Evolutionary conservation across 345 rosid species (phyloP), one percentile per base, ranked within the genome.

Genomic region (Ceriops decandra): DNA sequence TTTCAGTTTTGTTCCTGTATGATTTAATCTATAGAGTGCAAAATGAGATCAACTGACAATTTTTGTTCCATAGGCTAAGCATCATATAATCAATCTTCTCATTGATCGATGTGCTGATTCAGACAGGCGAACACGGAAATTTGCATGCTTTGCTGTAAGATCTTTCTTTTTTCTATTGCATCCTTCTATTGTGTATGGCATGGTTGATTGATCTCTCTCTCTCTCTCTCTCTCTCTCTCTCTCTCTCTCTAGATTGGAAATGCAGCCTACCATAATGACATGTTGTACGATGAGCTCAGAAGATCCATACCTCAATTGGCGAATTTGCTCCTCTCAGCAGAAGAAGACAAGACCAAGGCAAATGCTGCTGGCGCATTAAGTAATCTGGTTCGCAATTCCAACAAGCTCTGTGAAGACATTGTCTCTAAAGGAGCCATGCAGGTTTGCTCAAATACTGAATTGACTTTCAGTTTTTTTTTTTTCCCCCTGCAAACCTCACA

Each of bases 311-410:
- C 96, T 70, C 92, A 85, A 69, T 78, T 95, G 31, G 88, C 89
- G 65, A 86, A 85, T 38, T 76, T 95, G 66, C 74, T 95, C 78
- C 79, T 88, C 71, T 82, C 95, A 21, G 82, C 83, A 1, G 95
- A 90, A 76, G 99, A 91, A 80, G 97, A 91, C 84, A 95, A 95
- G 82, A 95, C 98, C 32, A 95, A 87, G 80, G 96, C 93, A 68
- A 95, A 95, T 80, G 98, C 98, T 64, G 98, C 98, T 5, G 99
- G 98, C 67, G 99, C 98, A 26, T 70, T 95, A 49, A 91, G 98
- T 76, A 95, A 95, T 83, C 99, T 95, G 32, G 98, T 91, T 36
- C 98, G 98, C 60, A 95, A 95, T 74, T 91, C 99, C 26, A 86
- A 83, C 82, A 87, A 80, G 75, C 91, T 95, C 30, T 90, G 96